Base-by-base conservation (phyloP, 805 yeast species). In the Ogataea methanolica region DNA sequence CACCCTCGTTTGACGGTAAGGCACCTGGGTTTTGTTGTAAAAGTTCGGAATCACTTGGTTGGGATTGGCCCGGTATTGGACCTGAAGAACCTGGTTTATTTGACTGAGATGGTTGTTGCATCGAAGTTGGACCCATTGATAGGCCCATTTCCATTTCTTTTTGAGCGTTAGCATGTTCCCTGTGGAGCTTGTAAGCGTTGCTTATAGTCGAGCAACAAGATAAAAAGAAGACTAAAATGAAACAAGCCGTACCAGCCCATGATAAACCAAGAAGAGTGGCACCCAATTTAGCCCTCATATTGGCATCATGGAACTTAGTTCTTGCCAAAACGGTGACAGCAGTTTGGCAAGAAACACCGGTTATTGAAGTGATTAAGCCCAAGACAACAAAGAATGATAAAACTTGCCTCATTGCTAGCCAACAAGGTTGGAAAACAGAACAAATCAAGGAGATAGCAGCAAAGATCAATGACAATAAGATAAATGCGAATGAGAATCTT, bases 321-420 rank as follows among this genome's bases (percentile, higher is more conserved):
- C 75, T 83, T 41, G 88, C 94, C 71, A 86, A 62, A n/a, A 85
- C 96, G 51, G 76, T 66, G 39, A 79, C 86, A 3, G 96, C 94
- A 33, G 96, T 88, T 64, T 81, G 78, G 61, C 84, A 70, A 12
- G 87, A 71, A 40, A 85, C 84, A 46, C 85, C 88, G 43, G 83
- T 83, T 36, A 79, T 70, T 50, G 71, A 68, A 62, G 81, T 78
- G 43, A 85, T 47, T 41, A 78, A 63, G 33, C 79, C 88, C 44
- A 82, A 52, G 2, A 72, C 44, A 41, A 75, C 69, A 55, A 84
- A 75, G 52, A 77, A 70, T 47, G 80, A 70, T 31, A 76, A 75
- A 36, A 81, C 74, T 60, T 74, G 74, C 60, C 79, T 78, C 63
- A 83, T 71, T 35, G 79, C 66, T 34, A 60, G 54, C 62, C 85